These are phyloP conservation scores for Vitis riparia DNA, from an alignment of 164 flowering plant species.

Conservation along the genomic window DNA sequence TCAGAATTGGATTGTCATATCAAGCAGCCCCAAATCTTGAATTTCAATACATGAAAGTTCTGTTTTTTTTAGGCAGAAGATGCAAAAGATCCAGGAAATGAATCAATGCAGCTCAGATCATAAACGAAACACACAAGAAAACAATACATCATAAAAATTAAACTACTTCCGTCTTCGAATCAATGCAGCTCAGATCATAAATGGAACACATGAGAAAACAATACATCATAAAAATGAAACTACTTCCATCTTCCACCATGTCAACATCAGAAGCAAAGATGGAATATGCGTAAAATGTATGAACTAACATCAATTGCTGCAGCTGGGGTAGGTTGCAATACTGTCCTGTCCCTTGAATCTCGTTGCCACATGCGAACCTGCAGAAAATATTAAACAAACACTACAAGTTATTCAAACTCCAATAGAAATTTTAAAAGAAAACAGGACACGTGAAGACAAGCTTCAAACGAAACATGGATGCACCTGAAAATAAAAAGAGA, in stretches of 20 bases:
- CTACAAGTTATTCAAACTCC: not conserved
- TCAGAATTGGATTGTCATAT: no score
- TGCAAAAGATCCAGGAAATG: not conserved
- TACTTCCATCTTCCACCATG: not conserved
- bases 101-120: not conserved
- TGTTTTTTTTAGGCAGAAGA: not conserved
- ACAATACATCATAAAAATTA: not conserved
- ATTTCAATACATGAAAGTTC: not conserved
- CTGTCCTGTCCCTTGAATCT: slow-evolving; percentile 84
- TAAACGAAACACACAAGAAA: not conserved
- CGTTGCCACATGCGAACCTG: slow-evolving; percentile 94
- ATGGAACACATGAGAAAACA: not conserved
- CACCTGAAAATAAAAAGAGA: not conserved
- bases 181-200: not conserved
- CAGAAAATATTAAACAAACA: slow-evolving; percentile 12
- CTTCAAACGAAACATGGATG: not conserved
- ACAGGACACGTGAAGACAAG: not conserved
- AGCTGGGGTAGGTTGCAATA: slow-evolving; percentile 90
- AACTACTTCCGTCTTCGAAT: not conserved
- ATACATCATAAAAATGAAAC: not conserved
- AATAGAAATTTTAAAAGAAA: not conserved
- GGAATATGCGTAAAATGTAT: slow-evolving; percentile 5
- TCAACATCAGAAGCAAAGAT: not conserved
- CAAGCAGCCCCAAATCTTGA: no score
- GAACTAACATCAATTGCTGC: slow-evolving; percentile 96